Conservation (phyloP, 2,329 filamentous ascomycete species). For the Dryadomyces sulphureus region DNA sequence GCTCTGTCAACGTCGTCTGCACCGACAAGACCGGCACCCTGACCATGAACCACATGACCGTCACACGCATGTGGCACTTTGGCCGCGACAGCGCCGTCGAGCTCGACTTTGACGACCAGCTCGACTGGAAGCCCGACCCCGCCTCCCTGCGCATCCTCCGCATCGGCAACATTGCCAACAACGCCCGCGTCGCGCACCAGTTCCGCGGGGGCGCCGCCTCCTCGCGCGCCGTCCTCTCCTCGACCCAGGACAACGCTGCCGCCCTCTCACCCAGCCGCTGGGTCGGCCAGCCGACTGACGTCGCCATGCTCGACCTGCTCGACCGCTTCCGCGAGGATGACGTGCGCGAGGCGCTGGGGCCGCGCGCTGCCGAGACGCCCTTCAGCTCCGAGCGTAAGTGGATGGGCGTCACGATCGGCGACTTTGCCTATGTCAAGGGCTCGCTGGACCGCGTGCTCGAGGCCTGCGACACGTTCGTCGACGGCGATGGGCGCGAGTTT, state of each 20-base stretch:
- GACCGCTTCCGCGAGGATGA: constrained; percentile 88
- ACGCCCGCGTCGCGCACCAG: constrained; percentile 63
- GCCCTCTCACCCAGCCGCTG: constrained; percentile 60
- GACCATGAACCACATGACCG: constrained; percentile 97
- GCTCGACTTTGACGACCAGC: constrained; percentile 38
- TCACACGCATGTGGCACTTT: constrained; percentile 92
- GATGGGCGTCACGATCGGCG: constrained; percentile 91
- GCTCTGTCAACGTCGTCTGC: constrained; percentile 99
- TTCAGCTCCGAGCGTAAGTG: constrained; percentile 97
- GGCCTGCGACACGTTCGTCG: constrained; percentile 82
- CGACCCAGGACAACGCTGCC: constrained; percentile 53
- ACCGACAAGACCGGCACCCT: constrained; percentile 93
- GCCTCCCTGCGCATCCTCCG: constrained; percentile 70
- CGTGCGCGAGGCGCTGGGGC: constrained; percentile 72
- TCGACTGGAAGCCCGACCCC: constrained; percentile 48
- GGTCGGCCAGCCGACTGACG: constrained; percentile 94
- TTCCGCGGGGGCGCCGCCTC: constrained; percentile 52
- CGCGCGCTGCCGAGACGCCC: constrained; percentile 69
- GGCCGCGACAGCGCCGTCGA: constrained; percentile 42
- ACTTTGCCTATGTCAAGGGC: constrained; percentile 91
- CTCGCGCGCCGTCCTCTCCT: constrained; percentile 70
- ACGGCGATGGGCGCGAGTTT: constrained; percentile 72
- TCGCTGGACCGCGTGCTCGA: constrained; percentile 76
- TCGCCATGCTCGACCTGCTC: constrained; percentile 87
- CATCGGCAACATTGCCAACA: constrained; percentile 94